A percentile compares a stretch with the other conserved stretches of the same genome.
These are phyloP conservation scores for Vitis hybrid DNA, from an alignment of 177 flowering plant genomes.

Conservation along the genomic window DNA sequence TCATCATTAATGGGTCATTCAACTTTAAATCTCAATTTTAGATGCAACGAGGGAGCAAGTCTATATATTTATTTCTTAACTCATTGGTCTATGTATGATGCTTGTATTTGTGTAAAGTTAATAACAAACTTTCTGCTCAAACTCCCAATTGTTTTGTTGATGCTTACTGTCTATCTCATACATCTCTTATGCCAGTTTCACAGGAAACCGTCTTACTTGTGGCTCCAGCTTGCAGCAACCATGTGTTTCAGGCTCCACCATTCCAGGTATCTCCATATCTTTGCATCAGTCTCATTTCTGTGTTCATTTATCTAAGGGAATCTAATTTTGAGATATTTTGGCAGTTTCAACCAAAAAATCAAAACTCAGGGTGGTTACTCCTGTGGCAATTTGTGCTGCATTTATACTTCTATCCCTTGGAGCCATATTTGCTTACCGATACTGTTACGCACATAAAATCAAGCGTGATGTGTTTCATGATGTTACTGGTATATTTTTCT, in stretches of 20 bases:
- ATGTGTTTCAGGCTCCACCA: conserved; percentile 54
- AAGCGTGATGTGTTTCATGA: conserved; percentile 66
- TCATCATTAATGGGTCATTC: not conserved
- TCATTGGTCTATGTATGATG: not conserved
- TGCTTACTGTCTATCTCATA: not conserved
- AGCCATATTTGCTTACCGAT: conserved; percentile 41
- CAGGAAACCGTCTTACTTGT: conserved; percentile 69
- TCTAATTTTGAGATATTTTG: not conserved
- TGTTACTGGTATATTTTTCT: conserved; percentile 56
- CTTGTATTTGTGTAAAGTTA: not conserved
- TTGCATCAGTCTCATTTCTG: not conserved
- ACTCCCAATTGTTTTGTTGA: not conserved
- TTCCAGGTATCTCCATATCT: conserved; percentile 39
- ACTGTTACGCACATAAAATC: conserved; percentile 26
- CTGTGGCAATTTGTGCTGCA: conserved; percentile 52
- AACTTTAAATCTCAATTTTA: not conserved
- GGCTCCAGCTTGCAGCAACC: conserved; percentile 59
- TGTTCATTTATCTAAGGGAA: not conserved
- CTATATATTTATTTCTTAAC: not conserved
- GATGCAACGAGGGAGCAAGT: not conserved
- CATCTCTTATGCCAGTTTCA: conserved; percentile 52
- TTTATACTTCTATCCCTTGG: conserved; percentile 49
- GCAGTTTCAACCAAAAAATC: conserved; percentile 49
- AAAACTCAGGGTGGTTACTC: conserved; percentile 43
- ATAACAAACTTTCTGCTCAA: not conserved